Evolutionary conservation across 2,329 filamentous ascomycete species (phyloP), one percentile per base, ranked within the genome.

Genomic region (Ophiostoma tasmaniense): DNA sequence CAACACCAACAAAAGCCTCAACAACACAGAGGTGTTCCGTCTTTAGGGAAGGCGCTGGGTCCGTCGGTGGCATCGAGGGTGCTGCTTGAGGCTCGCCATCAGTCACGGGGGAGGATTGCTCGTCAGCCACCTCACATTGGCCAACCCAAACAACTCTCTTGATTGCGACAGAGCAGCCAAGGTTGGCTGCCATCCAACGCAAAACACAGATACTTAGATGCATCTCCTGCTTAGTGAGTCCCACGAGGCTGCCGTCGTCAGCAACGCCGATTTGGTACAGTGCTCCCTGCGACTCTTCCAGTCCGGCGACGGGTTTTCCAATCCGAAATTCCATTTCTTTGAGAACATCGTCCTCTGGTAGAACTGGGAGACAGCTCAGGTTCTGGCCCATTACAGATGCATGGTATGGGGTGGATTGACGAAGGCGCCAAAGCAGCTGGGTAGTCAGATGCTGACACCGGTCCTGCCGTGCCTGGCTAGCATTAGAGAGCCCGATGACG

Each of bases 241-340:
- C 95, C 59, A 97, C 87, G 70, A 99, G 88, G 0, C 90, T 92
- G 8, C 95, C 95, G 79, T 98, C 93, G 77, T 99, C 95, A 35
- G 93, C 90, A 11, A 99, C 93, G 0, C 95, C 95, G 77, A 99
- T 96, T 78, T 99, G 94, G 74, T 99, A 99, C 66, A 98, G 79
- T 0, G 95, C 95, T 5, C 95, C 95, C 73, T 92, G 90, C 20
- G 93, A 97, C 76, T 97, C 93, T 76, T 98, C 94, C 10, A 99
- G 81, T 0, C 95, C 93, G 1, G 93, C 87, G 7, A 93, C 81
- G 55, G 90, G 81, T 71, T 88, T 87, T 8, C 80, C 81, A 1
- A 85, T 80, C 70, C 82, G 80, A 66, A 84, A 76, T 8, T 83
- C 79, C 28, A 78, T 75, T 50, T 82, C 77, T 22, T 84, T 76